Conservation (phyloP, 1,139 yeast species). For the Candida gigantensis region DNA sequence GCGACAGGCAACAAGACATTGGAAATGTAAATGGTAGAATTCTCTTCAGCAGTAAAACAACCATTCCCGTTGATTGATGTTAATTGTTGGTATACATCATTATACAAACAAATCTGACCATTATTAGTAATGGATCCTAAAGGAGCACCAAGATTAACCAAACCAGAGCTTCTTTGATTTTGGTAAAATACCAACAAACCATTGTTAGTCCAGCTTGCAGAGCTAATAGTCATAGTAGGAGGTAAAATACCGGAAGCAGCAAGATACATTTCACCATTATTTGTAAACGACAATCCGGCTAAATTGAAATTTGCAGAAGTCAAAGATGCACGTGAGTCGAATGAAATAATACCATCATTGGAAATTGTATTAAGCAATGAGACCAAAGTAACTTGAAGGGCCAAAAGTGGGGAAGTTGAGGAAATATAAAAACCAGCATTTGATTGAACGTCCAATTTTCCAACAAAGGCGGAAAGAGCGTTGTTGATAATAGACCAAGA, state of each 20-base stretch:
- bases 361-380: slow-evolving; percentile 16
- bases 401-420: slow-evolving; percentile 7
- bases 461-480: slow-evolving; percentile 24
- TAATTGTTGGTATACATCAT: too few relatives aligned
- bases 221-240: slow-evolving; percentile 23
- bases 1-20: slow-evolving; percentile 19
- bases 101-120: slow-evolving; percentile 16
- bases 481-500: slow-evolving; percentile 37
- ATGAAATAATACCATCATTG: slow-evolving; percentile 27
- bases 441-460: slow-evolving; percentile 20
- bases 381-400: slow-evolving; percentile 15
- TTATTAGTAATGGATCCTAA: slow-evolving; percentile 22
- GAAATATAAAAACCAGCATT: slow-evolving; percentile 26
- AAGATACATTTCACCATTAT: slow-evolving; percentile 31
- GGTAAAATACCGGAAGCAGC: slow-evolving; percentile 24
- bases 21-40: slow-evolving; percentile 24
- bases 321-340: slow-evolving; percentile 22
- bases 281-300: slow-evolving; percentile 22
- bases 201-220: slow-evolving; percentile 25
- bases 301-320: slow-evolving; percentile 23
- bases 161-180: slow-evolving; percentile 19
- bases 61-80: slow-evolving; percentile 29
- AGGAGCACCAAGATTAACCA: slow-evolving; percentile 23
- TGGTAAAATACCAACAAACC: slow-evolving; percentile 30
- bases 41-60: slow-evolving; percentile 26